phyloP scores from a whole-genome alignment of 495 filamentous ascomycete species.

The Aspergillus taichungensis region DNA sequence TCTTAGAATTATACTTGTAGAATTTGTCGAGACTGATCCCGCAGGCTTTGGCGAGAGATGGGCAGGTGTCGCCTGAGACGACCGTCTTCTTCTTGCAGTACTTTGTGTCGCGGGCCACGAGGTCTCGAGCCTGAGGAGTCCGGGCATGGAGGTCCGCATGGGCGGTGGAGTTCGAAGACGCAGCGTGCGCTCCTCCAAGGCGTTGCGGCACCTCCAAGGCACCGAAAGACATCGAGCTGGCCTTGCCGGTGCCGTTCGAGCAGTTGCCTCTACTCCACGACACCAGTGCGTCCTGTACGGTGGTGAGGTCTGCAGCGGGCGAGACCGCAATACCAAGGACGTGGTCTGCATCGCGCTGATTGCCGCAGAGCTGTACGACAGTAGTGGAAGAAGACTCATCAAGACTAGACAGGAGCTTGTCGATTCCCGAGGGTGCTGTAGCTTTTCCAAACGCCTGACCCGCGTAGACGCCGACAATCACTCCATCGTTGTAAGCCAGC shows the following conservation, averaged over 20 bases:
- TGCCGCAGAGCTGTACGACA: conserved; percentile 6
- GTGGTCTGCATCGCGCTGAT: conserved; percentile 1
- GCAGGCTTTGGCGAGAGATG: conserved; percentile 1
- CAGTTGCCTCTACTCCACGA: conserved; percentile 1
- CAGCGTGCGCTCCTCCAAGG: background rate
- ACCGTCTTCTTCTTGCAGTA: background rate
- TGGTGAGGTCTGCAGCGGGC: background rate
- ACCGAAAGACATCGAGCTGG: no score
- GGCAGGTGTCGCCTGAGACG: background rate
- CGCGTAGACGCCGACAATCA: conserved; percentile 1
- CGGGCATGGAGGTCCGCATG: background rate
- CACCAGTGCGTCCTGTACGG: background rate
- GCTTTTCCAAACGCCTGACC: background rate
- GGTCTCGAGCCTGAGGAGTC: no score
- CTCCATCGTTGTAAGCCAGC: conserved; percentile 1
- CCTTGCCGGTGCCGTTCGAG: no score
- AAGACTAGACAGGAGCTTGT: background rate
- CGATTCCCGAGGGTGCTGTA: background rate
- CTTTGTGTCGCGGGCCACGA: no score
- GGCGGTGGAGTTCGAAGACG: background rate
- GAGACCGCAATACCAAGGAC: conserved; percentile 1
- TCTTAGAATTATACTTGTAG: background rate
- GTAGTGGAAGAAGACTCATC: background rate
- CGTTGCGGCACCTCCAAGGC: no score
- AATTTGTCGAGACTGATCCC: background rate